Conservation (phyloP, 345 rosid genomes). For the Moricandia arvensis region DNA sequence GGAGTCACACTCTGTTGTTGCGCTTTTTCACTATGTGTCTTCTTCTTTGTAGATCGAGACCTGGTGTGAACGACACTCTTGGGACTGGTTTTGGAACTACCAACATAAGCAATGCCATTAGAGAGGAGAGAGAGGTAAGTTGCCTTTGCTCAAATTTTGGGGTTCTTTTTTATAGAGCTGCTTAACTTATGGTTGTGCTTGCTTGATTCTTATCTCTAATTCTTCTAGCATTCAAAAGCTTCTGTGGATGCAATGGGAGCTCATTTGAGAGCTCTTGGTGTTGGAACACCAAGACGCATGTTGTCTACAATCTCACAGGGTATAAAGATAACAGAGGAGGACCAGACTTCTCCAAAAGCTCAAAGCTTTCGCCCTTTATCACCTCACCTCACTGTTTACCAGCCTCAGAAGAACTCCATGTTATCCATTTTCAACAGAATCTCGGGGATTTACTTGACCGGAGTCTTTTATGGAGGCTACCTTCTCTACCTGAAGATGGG, state of each 20-base stretch:
- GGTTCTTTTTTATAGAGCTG: not conserved
- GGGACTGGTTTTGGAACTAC: constrained; percentile 28
- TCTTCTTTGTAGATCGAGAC: constrained; percentile 18
- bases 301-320: constrained; percentile 35
- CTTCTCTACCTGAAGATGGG: constrained; percentile 41
- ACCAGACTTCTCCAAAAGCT: constrained; percentile 21
- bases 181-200: constrained; percentile 5
- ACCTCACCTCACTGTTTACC: constrained; percentile 40
- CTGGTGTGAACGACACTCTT: constrained; percentile 30
- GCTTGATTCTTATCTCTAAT: not conserved
- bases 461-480: constrained; percentile 31
- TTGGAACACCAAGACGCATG: constrained; percentile 30
- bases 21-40: not conserved
- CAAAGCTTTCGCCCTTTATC: constrained; percentile 37
- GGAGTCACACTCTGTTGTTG: not conserved
- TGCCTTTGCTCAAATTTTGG: not conserved
- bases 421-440: constrained; percentile 41
- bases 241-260: constrained; percentile 14
- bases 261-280: constrained; percentile 25
- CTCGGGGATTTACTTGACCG: constrained; percentile 39
- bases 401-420: constrained; percentile 44
- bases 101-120: constrained; percentile 16
- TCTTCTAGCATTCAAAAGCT: constrained; percentile 20
- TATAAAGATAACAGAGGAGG: constrained; percentile 29
- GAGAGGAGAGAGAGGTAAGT: constrained; percentile 33